Base-by-base conservation (phyloP, 2,329 filamentous ascomycete genomes). In the Penicillium carneum region DNA sequence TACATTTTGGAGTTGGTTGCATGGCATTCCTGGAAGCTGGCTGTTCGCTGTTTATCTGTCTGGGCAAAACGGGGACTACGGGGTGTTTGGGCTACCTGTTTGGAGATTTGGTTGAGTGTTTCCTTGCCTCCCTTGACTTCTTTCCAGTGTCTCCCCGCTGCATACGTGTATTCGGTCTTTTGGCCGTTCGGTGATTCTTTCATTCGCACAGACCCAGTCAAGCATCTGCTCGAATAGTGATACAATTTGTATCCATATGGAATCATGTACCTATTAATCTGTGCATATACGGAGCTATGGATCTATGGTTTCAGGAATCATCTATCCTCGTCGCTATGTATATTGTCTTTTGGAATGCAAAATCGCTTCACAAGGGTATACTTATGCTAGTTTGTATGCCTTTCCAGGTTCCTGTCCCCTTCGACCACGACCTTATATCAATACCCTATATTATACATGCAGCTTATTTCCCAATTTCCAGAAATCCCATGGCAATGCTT, bases 1-100 rank as follows among this genome's bases (percentile, higher is more conserved):
- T 76, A 68, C 62, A 68, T 64, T 62, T 63, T 66, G 74, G 73
- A 73, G 73, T 76, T 75, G 67, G 63, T 71, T 72, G 68, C 70
- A 70, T 74, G 63, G 63, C 68, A 64, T 67, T 69, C 61, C 62
- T 52, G 66, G 55, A 65, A 70, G 62, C 63, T 63, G 64, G 66
- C 14, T 16, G 34, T 38, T 38, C 16, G 48, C 57, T 65, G 64
- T 72, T 71, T 46, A 58, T 68, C 65, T 36, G 36, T 42, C 26
- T 61, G 52, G 53, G 38, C 11, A 45, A 36, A 56, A 31, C 10
- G 42, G 62, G 59, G 57, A 64, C 63, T 12, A 62, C 29, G 51
- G 63, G 66, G 71, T 71, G 65, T 71, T 69, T 38, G 43, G 43
- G 51, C 14, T 42, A 43, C 31, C 31, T 46, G 11, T 38, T 52